Conservation (phyloP, 768 basidiomycete genomes). For the Trametes maxima region DNA sequence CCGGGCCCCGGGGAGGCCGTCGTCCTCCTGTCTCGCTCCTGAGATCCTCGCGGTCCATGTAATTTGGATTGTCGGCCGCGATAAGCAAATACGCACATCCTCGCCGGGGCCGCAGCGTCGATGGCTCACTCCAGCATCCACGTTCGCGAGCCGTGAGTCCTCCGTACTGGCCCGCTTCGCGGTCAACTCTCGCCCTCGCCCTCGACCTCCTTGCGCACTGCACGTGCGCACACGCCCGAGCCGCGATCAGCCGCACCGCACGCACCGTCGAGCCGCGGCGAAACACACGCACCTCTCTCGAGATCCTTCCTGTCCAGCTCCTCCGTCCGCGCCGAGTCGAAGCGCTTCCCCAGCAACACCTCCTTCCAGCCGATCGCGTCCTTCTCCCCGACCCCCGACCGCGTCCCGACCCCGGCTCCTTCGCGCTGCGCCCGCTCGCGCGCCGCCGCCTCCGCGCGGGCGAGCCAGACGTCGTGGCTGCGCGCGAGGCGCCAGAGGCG, state of each 20-base stretch:
- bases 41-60: no score
- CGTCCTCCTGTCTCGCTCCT: no score
- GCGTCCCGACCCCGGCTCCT: neutral
- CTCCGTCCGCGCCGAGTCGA: constrained; percentile 18
- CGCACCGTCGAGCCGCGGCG: no score
- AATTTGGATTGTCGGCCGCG: no score
- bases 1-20: no score
- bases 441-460: constrained; percentile 7
- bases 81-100: no score
- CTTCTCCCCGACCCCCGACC: neutral
- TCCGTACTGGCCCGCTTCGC: no score
- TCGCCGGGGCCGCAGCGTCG: no score
- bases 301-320: constrained; percentile 31
- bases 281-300: constrained; percentile 29
- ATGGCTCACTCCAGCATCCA: no score
- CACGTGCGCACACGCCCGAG: neutral
- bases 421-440: neutral
- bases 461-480: constrained; percentile 23
- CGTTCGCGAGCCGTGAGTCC: no score
- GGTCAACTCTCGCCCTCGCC: neutral
- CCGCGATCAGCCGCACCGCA: neutral
- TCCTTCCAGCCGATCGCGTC: constrained; percentile 34
- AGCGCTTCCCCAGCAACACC: constrained; percentile 32
- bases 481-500: constrained; percentile 57
- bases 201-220: constrained; percentile 22